A percentile compares a stretch with the other conserved stretches of the same genome.
Conservation (phyloP, 805 yeast species). For the Isabelozyma pseudorhagii region DNA sequence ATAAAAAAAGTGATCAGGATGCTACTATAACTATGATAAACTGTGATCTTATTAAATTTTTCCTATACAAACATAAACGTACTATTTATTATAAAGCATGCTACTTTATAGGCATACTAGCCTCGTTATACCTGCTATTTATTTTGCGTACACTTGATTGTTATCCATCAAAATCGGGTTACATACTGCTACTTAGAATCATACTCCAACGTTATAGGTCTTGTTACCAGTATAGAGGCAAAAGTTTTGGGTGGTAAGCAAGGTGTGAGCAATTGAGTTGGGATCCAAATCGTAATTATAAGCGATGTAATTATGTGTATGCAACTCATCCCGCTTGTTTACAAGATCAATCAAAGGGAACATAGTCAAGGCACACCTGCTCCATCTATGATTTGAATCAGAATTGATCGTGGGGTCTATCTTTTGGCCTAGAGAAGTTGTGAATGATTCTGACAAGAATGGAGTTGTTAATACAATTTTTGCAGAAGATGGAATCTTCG, state of each 20-base stretch:
- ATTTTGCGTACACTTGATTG: too few relatives aligned
- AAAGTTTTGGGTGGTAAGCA: conserved; percentile 23
- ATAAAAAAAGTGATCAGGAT: too few relatives aligned
- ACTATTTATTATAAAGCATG: too few relatives aligned
- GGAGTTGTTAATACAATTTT: conserved; percentile 25
- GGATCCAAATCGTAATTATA: conserved; percentile 1
- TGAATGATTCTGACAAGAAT: conserved; percentile 31
- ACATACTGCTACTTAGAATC: too few relatives aligned
- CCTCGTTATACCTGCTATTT: too few relatives aligned
- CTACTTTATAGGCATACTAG: too few relatives aligned
- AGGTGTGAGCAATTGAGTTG: conserved; percentile 8
- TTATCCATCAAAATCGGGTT: too few relatives aligned
- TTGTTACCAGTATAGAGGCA: conserved; percentile 38
- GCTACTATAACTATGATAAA: too few relatives aligned
- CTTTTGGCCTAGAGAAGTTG: conserved; percentile 10
- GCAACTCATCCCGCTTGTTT: conserved; percentile 31
- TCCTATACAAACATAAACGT: too few relatives aligned
- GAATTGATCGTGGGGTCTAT: conserved; percentile 19
- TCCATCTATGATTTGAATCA: conserved; percentile 33
- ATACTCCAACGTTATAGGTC: conserved; percentile 12
- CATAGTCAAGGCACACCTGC: conserved; percentile 31
- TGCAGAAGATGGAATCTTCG: conserved; percentile 9
- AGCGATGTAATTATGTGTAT: conserved; percentile 24
- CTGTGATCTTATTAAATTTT: too few relatives aligned
- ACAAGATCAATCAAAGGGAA: conserved; percentile 33